Evolutionary conservation across 2,329 filamentous ascomycete species (phyloP), one percentile per base, ranked within the genome.

Genomic region (Pyricularia sp.): DNA sequence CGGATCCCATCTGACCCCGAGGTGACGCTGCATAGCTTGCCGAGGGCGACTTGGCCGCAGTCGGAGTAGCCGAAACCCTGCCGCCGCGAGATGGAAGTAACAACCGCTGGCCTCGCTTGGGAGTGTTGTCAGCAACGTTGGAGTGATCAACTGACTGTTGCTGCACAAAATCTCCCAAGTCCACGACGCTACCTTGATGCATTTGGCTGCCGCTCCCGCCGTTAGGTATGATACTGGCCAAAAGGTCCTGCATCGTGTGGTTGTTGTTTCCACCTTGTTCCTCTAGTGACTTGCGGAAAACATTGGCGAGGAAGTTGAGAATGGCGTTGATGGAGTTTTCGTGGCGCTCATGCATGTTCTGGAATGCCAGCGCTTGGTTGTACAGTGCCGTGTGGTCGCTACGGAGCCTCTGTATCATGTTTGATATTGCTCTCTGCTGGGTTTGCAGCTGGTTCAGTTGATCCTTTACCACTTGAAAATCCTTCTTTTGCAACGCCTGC

Each of bases 241-340:
- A 92, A 76, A 97, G 90, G 73, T 96, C 94, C 69, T 91, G 89
- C 61, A 98, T 86, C 70, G 92, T 94, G 75, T 92, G 88, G 59
- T 63, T 63, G 20, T 26, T 63, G 1, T 87, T 84, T 23, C 87
- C 86, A 36, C 89, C 89, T 73, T 94, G 91, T 50, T 94, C 92
- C 76, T 97, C 94, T 66, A 99, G 81, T 71, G 93, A 97, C 75
- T 96, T 91, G 71, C 97, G 91, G 80, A 98, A 99, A 61, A 99
- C 94, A 14, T 96, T 98, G 64, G 94, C 95, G 25, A 99, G 85
- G 78, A 99, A 98, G 66, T 94, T 97, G 61, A 99, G 85, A 71
- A 99, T 98, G n/a, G 94, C 94, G 76, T 97, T 98, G 79, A 99
- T 98, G 0, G 94, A 97, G 77, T 94, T 97, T 77, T 99, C 95